phyloP scores from a whole-genome alignment of 1,284 basidiomycete species.

The Leccinum huronense region DNA sequence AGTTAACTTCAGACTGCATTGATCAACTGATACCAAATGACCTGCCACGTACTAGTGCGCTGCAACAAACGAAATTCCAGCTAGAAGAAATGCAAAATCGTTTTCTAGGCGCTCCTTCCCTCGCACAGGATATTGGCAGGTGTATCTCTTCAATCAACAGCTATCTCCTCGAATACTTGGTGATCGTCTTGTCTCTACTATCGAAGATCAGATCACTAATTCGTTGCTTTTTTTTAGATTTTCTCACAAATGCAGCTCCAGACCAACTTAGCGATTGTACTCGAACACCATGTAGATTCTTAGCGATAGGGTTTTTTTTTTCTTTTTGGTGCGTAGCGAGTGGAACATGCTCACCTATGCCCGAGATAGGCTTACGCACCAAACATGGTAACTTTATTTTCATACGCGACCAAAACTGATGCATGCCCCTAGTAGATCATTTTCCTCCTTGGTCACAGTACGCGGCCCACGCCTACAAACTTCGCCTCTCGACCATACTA shows the following conservation, averaged over 20 bases:
- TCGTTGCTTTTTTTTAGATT: not conserved
- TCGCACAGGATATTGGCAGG: constrained; percentile 5
- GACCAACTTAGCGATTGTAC: not conserved
- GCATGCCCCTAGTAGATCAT: too few species aligned
- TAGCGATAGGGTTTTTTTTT: too few species aligned
- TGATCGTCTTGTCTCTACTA: not conserved
- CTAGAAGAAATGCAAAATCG: constrained; percentile 4
- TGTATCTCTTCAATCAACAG: constrained; percentile 8
- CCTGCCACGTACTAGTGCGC: not conserved
- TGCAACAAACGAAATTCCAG: not conserved
- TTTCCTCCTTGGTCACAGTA: too few species aligned
- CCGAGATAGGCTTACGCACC: too few species aligned
- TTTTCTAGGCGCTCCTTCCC: not conserved
- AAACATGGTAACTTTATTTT: too few species aligned
- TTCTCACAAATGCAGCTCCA: not conserved
- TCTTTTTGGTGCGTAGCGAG: too few species aligned
- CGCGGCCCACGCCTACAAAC: too few species aligned
- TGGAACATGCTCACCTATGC: too few species aligned
- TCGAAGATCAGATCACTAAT: not conserved
- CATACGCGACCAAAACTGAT: too few species aligned
- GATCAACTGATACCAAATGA: too few species aligned
- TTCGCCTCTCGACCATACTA: too few species aligned
- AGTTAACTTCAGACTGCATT: not conserved
- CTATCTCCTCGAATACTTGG: constrained; percentile 4
- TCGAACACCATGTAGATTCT: not conserved